A percentile compares a stretch with the other conserved stretches of the same genome.
Conservation (phyloP, 2,329 filamentous ascomycete genomes). For the Stagonosporopsis chrysanthemi region DNA sequence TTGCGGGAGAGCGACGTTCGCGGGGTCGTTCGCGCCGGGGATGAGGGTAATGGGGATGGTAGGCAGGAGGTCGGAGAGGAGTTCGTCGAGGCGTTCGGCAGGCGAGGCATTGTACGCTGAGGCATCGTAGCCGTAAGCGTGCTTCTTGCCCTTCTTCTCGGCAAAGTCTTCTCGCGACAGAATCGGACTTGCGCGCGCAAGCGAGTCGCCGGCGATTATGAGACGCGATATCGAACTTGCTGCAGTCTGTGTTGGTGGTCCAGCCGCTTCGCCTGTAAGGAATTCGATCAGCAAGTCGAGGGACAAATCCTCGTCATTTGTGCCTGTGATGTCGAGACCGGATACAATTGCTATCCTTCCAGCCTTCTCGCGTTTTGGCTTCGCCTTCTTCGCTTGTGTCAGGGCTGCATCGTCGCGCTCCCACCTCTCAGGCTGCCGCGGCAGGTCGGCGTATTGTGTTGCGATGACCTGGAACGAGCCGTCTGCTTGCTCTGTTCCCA, state of each 20-base stretch:
- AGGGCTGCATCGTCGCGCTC: constrained; percentile 63
- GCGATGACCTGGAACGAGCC: constrained; percentile 94
- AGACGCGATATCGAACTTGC: constrained; percentile 78
- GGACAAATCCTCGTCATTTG: constrained; percentile 75
- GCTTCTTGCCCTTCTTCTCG: constrained; percentile 67
- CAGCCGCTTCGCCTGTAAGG: constrained; percentile 81
- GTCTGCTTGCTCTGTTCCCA: constrained; percentile 91
- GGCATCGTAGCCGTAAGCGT: constrained; percentile 88
- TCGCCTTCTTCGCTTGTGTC: constrained; percentile 43
- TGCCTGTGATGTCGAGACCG: constrained; percentile 82
- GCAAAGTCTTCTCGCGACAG: constrained; percentile 56
- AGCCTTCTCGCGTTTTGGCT: constrained; percentile 54
- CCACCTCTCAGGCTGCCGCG: constrained; percentile 84
- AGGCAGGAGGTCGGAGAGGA: constrained; percentile 81
- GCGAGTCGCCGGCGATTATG: constrained; percentile 90
- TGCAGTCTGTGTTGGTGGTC: constrained; percentile 64
- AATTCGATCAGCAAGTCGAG: constrained; percentile 84
- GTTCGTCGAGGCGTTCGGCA: constrained; percentile 81
- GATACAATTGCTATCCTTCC: constrained; percentile 88
- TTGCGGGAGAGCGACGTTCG: constrained; percentile 88
- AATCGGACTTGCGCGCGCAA: constrained; percentile 61
- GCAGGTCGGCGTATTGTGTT: constrained; percentile 84
- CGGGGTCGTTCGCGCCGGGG: constrained; percentile 83
- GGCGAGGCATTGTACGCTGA: constrained; percentile 86
- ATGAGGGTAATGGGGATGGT: constrained; percentile 88